phyloP scores from a whole-genome alignment of 257 asterid species.

The Solanum sparsipilum region DNA sequence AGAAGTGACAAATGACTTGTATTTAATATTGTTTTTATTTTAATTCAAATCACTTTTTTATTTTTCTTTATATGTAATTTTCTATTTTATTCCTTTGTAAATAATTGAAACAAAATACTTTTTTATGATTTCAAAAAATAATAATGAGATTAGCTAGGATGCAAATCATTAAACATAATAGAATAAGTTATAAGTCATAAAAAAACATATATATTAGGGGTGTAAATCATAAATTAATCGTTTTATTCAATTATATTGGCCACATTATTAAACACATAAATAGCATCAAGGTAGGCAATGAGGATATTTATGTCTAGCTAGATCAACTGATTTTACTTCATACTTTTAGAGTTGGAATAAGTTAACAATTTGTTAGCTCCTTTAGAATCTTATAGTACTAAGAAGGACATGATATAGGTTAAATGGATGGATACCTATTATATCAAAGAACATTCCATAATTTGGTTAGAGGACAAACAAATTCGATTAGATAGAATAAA shows the following conservation, averaged over 20 bases:
- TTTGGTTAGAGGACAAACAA: too few species aligned
- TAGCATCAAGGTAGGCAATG: too few species aligned
- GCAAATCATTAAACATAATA: not conserved
- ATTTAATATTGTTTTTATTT: not conserved
- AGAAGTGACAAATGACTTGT: not conserved
- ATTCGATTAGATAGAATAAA: too few species aligned
- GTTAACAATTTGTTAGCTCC: too few species aligned
- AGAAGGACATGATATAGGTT: too few species aligned
- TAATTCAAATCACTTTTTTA: not conserved
- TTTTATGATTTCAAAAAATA: not conserved
- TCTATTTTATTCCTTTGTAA: not conserved
- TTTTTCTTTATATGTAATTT: not conserved
- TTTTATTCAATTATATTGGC: not conserved
- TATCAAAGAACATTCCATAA: too few species aligned
- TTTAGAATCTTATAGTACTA: too few species aligned
- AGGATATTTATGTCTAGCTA: too few species aligned
- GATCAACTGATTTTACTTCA: too few species aligned
- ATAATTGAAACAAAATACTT: not conserved
- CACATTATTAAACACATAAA: not conserved
- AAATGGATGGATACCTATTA: too few species aligned
- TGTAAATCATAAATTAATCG: not conserved
- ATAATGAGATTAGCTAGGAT: not conserved
- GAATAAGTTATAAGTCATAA: not conserved
- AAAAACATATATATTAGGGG: not conserved
- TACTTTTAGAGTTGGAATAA: too few species aligned